Evolutionary conservation across 768 basidiomycete species (phyloP).

Genomic region (Suillus ampliporus): DNA sequence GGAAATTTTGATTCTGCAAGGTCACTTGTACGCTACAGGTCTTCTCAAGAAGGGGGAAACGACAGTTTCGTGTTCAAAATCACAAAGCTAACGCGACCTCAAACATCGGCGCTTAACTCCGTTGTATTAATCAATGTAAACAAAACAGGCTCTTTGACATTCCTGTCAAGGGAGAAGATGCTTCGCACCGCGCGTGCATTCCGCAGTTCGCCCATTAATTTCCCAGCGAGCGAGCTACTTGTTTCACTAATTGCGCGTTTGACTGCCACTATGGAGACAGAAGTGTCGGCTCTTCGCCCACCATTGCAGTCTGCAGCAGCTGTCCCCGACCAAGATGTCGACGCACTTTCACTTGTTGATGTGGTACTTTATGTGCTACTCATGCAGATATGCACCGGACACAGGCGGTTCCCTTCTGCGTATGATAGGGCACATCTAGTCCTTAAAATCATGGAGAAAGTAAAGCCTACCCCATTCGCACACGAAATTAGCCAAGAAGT

Average conservation of each 20-base stretch:
- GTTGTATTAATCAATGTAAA: conserved; percentile 10
- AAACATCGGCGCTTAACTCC: conserved; percentile 10
- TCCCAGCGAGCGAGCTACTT: not conserved
- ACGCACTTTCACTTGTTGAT: conserved; percentile 8
- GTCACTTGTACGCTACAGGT: conserved; percentile 7
- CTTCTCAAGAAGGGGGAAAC: conserved; percentile 17
- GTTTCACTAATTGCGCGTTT: not conserved
- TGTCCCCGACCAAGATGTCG: not conserved
- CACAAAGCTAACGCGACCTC: conserved; percentile 27
- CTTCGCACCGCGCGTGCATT: conserved; percentile 11
- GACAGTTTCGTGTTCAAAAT: conserved; percentile 38
- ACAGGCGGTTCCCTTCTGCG: conserved; percentile 4
- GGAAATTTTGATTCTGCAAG: not conserved
- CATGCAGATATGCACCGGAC: conserved; percentile 10
- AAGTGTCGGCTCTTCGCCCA: not conserved
- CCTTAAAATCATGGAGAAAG: conserved; percentile 1
- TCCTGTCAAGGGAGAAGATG: conserved; percentile 14
- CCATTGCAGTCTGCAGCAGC: not conserved
- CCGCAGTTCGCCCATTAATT: not conserved
- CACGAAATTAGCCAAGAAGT: not conserved
- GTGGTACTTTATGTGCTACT: conserved; percentile 13
- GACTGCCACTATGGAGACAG: not conserved
- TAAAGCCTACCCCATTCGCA: not conserved
- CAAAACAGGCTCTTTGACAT: conserved; percentile 9
- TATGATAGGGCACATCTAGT: not conserved